A percentile compares a stretch with the other conserved stretches of the same genome.
Conservation (phyloP, 768 basidiomycete species). For the Cyathus striatus region DNA sequence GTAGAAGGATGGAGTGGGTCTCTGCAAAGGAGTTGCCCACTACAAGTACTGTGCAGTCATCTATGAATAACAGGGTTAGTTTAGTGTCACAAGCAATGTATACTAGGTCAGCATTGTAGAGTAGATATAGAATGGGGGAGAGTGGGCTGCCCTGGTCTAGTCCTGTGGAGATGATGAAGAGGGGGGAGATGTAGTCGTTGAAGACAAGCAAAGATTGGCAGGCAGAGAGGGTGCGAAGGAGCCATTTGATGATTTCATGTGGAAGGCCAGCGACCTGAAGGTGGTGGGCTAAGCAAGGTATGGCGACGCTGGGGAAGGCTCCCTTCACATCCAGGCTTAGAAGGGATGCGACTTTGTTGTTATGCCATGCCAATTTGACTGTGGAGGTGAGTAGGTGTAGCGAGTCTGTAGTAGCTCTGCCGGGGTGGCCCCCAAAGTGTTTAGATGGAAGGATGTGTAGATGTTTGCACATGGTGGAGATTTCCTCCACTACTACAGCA, state of each 20-base stretch:
- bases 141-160: slow-evolving; percentile 17
- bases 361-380: slow-evolving; percentile 32
- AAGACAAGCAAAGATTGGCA: too few relatives aligned
- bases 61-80: slow-evolving; percentile 11
- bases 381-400: slow-evolving; percentile 19
- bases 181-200: too few relatives aligned
- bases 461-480: slow-evolving; percentile 7
- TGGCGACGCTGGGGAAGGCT: slow-evolving; percentile 25
- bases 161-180: slow-evolving; percentile 12
- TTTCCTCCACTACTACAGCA: slow-evolving; percentile 10
- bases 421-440: slow-evolving; percentile 23
- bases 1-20: slow-evolving; percentile 8
- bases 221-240: too few relatives aligned
- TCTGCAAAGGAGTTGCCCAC: slow-evolving; percentile 6
- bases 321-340: slow-evolving; percentile 33
- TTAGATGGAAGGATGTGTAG: slow-evolving; percentile 11
- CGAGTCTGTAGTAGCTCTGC: slow-evolving; percentile 21
- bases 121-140: slow-evolving; percentile 13
- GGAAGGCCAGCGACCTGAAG: too few relatives aligned
- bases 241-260: too few relatives aligned
- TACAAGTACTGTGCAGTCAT: slow-evolving; percentile 12
- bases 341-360: slow-evolving; percentile 16
- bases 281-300: slow-evolving; percentile 15
- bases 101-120: slow-evolving; percentile 17
- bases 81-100: too few relatives aligned